Evolutionary conservation across 768 basidiomycete species (phyloP).

Genomic region (Lactarius deliciosus): DNA sequence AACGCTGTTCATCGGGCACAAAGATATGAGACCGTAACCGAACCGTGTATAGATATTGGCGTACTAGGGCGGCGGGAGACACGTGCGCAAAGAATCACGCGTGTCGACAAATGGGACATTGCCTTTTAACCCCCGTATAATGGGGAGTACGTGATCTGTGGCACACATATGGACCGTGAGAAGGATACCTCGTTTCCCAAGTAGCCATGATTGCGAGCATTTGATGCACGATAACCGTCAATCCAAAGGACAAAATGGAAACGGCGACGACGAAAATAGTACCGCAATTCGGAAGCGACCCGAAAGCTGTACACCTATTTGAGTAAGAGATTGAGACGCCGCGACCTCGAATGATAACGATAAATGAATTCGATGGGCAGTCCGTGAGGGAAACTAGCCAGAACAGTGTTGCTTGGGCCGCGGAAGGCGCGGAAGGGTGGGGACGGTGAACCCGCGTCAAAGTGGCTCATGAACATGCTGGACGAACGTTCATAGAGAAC

Average conservation of each 20-base stretch:
- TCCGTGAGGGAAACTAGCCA: neutral
- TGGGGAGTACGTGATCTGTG: neutral
- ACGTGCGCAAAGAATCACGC: constrained; percentile 6
- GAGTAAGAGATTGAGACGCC: constrained; percentile 48
- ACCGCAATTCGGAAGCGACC: constrained; percentile 40
- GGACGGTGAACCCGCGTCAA: neutral
- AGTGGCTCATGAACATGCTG: constrained; percentile 6
- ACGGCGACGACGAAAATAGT: neutral
- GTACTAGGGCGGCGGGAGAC: neutral
- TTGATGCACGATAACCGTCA: constrained; percentile 37
- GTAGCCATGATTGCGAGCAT: constrained; percentile 58
- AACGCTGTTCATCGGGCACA: neutral
- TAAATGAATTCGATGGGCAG: neutral
- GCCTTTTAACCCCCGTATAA: neutral
- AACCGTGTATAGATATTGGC: neutral
- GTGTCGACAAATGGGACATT: neutral
- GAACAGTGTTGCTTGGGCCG: neutral
- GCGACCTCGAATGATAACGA: constrained; percentile 32
- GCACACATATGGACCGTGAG: constrained; percentile 29
- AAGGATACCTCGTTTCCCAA: constrained; percentile 50
- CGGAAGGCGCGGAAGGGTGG: constrained; percentile 12
- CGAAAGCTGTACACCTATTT: constrained; percentile 51
- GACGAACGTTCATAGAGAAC: neutral
- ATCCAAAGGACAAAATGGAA: neutral
- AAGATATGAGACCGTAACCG: neutral